A percentile compares a stretch with the other conserved stretches of the same genome.
phyloP scores from a whole-genome alignment of 2,329 filamentous ascomycete genomes.

The Apiospora koreana region DNA sequence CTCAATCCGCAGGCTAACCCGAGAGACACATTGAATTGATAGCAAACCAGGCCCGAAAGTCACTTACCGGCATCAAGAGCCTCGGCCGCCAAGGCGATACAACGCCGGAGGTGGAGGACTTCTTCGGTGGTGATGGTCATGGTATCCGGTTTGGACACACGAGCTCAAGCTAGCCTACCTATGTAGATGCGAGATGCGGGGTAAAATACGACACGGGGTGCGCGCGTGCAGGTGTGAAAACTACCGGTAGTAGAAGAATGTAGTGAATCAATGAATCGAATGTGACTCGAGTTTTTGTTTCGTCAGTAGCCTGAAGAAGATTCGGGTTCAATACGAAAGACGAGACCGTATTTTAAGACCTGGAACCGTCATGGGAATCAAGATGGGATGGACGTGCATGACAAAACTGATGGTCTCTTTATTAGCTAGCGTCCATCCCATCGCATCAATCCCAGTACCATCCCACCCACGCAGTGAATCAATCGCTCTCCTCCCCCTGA shows the following conservation, averaged over 20 bases:
- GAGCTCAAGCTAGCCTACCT: neutral
- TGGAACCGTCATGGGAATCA: no score
- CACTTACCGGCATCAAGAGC: conserved; percentile 21
- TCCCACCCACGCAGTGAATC: neutral
- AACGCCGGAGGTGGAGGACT: conserved; percentile 22
- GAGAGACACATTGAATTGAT: neutral
- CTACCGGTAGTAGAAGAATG: neutral
- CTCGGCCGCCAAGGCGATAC: conserved; percentile 32
- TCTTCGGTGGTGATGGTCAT: conserved; percentile 12
- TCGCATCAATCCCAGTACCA: no score
- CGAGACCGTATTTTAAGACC: no score
- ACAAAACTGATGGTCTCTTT: no score
- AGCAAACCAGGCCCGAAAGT: neutral
- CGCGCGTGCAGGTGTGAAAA: neutral
- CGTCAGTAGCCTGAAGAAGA: neutral
- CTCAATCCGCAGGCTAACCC: no score
- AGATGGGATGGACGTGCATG: no score
- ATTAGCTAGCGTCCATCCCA: no score
- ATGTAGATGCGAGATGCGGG: neutral
- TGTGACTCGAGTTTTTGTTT: neutral
- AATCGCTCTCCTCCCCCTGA: neutral
- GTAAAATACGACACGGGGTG: neutral
- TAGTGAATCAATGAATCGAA: no score
- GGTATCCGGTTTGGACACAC: no score
- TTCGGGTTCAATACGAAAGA: neutral